Evolutionary conservation across 352 stramenopile species (phyloP), one percentile per base, ranked within the genome.

Genomic region (Pythium chondricola): DNA sequence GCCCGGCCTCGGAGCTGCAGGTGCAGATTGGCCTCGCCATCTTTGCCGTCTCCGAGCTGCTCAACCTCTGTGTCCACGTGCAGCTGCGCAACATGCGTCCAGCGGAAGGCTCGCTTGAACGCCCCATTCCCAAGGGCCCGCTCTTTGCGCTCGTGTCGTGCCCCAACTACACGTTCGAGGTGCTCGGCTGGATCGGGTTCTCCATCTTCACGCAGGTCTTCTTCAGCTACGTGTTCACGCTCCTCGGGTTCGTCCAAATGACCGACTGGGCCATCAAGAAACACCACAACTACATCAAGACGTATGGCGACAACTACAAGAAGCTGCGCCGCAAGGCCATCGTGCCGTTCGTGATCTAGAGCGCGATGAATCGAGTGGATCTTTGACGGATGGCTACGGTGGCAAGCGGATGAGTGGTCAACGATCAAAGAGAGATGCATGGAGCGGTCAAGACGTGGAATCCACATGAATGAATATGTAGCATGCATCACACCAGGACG

Each of bases 111-210:
- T 88, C 71, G 22, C 78, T 88, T 56, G 61, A 74, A 29, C 75
- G 80, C 17, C 78, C 76, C 20, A 72, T 88, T 20, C 83, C 78
- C 16, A 84, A 71, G 51, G 79, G 74, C 2, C 69, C 63, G 42
- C 73, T 94, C 22, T 95, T 96, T 48, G 57, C 65, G n/a, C 63
- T 92, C 32, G 79, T 95, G 14, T 91, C 83, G 53, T 95, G 83
- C 67, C 86, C 86, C 26, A 96, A 96, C 66, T 96, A 96, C 67
- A 90, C 76, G 48, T 94, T 93, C 52, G 86, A 96, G 52, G 79
- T 96, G 51, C 65, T 91, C 20, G 78, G 80, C 38, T 96, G 86
- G 86, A 56, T 94, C n/a, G 78, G 74, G 39, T 96, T 93, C 64
- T 88, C 81, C 36, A 61, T 94, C 55, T 78, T 92, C 45, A 95